Evolutionary conservation across 371 early-diverging fungal genomes (phyloP).

Genomic region (Actinomucor elegans): DNA sequence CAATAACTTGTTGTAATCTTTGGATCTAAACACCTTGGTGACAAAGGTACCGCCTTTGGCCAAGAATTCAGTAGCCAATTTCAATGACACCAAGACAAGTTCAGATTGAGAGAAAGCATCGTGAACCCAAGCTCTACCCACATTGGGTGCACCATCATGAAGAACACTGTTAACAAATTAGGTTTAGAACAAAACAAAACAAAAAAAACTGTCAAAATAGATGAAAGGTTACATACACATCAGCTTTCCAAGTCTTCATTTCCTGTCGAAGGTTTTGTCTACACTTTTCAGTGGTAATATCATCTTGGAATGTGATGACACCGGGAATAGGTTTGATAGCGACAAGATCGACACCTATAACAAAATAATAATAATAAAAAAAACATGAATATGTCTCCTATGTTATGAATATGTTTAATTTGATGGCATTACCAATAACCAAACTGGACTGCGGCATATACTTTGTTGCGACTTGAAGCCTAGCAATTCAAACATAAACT

Average conservation of each 20-base stretch:
- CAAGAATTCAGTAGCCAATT: slow-evolving; percentile 96
- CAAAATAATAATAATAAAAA: background rate
- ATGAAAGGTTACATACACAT: slow-evolving; percentile 90
- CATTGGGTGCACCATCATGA: slow-evolving; percentile 99
- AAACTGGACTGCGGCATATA: slow-evolving; percentile 94
- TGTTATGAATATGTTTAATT: background rate
- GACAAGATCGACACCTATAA: slow-evolving; percentile 92
- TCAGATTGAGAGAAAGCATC: slow-evolving; percentile 99
- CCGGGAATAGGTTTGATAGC: slow-evolving; percentile 98
- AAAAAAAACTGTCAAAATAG: background rate
- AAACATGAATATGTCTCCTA: background rate
- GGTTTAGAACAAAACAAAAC: background rate
- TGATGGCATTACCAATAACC: slow-evolving; percentile 73
- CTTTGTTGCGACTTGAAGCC: slow-evolving; percentile 94
- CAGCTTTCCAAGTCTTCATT: slow-evolving; percentile 98
- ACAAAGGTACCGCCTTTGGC: slow-evolving; percentile 97
- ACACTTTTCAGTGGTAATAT: slow-evolving; percentile 97
- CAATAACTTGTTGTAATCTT: slow-evolving; percentile 98
- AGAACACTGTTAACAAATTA: slow-evolving; percentile 65
- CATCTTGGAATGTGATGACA: slow-evolving; percentile 95
- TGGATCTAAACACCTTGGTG: slow-evolving; percentile 99
- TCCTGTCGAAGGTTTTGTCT: slow-evolving; percentile 80
- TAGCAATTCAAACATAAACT: too few relatives aligned
- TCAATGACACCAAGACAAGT: slow-evolving; percentile 93
- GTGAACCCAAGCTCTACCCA: slow-evolving; percentile 97